A percentile compares a stretch with the other conserved stretches of the same genome.
Evolutionary conservation across 192 early-diverging fungal species (phyloP).

Genomic region (Phycomyces nitens): DNA sequence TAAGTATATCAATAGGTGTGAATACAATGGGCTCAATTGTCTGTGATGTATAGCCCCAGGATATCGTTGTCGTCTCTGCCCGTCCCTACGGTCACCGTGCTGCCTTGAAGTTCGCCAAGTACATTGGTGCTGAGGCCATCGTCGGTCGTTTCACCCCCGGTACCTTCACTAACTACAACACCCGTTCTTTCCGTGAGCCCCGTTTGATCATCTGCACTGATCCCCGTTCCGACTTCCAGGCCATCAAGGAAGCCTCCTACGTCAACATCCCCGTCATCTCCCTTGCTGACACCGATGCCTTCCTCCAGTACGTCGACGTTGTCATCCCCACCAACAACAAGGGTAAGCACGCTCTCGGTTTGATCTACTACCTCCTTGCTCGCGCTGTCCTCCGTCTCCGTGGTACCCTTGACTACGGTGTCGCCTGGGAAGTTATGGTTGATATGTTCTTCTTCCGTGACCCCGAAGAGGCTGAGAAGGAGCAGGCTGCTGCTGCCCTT

Average conservation of each 20-base stretch:
- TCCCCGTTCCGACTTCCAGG: slow-evolving; percentile 97
- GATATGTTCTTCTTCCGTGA: slow-evolving; percentile 99
- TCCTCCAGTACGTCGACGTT: slow-evolving; percentile 92
- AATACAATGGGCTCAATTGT: not conserved
- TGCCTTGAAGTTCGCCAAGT: slow-evolving; percentile 95
- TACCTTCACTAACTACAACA: slow-evolving; percentile 99
- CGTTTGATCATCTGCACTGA: slow-evolving; percentile 97
- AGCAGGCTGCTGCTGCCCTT: slow-evolving; percentile 59
- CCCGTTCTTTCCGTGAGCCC: slow-evolving; percentile 98
- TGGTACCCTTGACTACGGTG: slow-evolving; percentile 81
- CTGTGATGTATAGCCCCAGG: slow-evolving; percentile 58
- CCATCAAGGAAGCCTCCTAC: slow-evolving; percentile 98
- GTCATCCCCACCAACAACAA: slow-evolving; percentile 99
- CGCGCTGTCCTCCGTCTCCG: slow-evolving; percentile 98
- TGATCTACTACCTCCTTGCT: slow-evolving; percentile 95
- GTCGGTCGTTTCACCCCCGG: slow-evolving; percentile 99
- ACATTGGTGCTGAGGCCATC: slow-evolving; percentile 98
- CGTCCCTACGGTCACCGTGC: slow-evolving; percentile 98
- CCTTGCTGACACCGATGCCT: slow-evolving; percentile 96
- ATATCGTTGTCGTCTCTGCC: slow-evolving; percentile 96
- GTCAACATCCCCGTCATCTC: slow-evolving; percentile 99
- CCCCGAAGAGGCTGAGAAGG: slow-evolving; percentile 95
- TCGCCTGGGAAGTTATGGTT: slow-evolving; percentile 95
- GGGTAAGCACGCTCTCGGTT: slow-evolving; percentile 98
- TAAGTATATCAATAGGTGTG: slow-evolving; percentile 7